Evolutionary conservation across 176 grass and related monocot genomes (phyloP).

Genomic region (Triticum dicoccoides): DNA sequence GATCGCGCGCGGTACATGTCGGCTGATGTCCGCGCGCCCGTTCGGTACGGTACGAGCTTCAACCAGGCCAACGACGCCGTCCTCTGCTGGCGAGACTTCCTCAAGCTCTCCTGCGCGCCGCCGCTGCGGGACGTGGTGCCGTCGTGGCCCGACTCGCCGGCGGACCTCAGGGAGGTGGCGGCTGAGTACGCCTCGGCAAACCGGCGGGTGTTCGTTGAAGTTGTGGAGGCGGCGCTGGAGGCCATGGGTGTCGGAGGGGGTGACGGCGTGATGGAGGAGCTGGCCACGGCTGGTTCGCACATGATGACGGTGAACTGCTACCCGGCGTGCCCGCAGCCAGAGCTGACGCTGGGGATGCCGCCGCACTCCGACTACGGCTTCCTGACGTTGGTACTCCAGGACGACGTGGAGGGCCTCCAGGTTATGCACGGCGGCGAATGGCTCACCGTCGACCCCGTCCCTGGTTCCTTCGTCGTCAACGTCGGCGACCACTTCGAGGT

Average conservation of each 20-base stretch:
- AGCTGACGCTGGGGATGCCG: constrained; percentile 91
- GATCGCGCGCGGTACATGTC: constrained; percentile 75
- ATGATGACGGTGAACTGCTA: constrained; percentile 79
- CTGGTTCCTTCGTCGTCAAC: constrained; percentile 67
- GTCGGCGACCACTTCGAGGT: constrained; percentile 97
- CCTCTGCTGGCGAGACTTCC: constrained; percentile 90
- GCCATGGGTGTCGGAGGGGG: constrained; percentile 27
- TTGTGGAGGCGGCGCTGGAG: constrained; percentile 60
- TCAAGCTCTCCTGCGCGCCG: constrained; percentile 78
- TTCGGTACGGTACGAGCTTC: constrained; percentile 96
- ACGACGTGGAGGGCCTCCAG: constrained; percentile 71
- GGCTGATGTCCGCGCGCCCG: constrained; percentile 42
- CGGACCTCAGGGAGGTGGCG: constrained; percentile 45
- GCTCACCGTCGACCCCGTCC: constrained; percentile 70
- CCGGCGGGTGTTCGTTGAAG: constrained; percentile 50
- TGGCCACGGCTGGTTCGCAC: constrained; percentile 51
- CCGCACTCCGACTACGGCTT: constrained; percentile 93
- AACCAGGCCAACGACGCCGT: constrained; percentile 84
- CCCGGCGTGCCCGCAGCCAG: constrained; percentile 77
- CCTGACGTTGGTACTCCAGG: constrained; percentile 79
- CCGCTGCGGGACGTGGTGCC: constrained; percentile 11
- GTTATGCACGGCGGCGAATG: constrained; percentile 48
- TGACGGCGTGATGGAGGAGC: constrained; percentile 37
- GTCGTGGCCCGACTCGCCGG: constrained; percentile 50
- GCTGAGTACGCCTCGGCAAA: constrained; percentile 42